Evolutionary conservation across 768 basidiomycete species (phyloP), one percentile per base, ranked within the genome.

Genomic region (Pilatotrama ljubarskyi): DNA sequence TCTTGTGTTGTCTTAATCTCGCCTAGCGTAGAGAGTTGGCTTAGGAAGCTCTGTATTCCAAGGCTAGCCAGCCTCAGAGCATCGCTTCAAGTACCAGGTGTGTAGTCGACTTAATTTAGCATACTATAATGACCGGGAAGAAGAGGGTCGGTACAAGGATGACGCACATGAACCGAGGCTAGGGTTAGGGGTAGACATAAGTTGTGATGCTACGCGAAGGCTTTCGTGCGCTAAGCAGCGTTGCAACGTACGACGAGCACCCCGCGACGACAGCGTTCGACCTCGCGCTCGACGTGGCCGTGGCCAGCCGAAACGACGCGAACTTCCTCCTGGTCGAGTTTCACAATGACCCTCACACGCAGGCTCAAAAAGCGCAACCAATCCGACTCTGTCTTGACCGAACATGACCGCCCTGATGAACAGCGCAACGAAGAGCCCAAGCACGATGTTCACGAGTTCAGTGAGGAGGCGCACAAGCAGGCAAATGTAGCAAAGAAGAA

Each of bases 291-390:
- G 38, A 40, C 38, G 38, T 14, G 13, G 38, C 13, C 14, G 38
- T n/a, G 38, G 38, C 38, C n/a, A 40, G 29, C 38, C 6, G 14
- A 14, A 14, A 14, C 38, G 7, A 8, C 38, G 41, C 43, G 35
- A 11, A 26, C 58, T 59, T 32, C 18, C 5, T 25, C 13, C 15
- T 13, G 22, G 32, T 18, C 42, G 29, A 10, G 10, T 32, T 32
- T 10, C 29, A 32, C 29, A 32, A 63, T 63, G 61, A 47, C 56
- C 35, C 51, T 63, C 15, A 63, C 56, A 46, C 46, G 51, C 29
- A 44, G 61, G 38, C 35, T 58, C 20, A 51, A 57, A 55, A 62
- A 58, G 35, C 51, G 56, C n/a, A 58, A 63, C 41, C 51, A 55
- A 17, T 63, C 61, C 14, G 61, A 63, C 48, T 46, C 56, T 5